These are phyloP conservation scores for Obba rivulosa DNA, from an alignment of 768 basidiomycete species.

Conservation along the genomic window DNA sequence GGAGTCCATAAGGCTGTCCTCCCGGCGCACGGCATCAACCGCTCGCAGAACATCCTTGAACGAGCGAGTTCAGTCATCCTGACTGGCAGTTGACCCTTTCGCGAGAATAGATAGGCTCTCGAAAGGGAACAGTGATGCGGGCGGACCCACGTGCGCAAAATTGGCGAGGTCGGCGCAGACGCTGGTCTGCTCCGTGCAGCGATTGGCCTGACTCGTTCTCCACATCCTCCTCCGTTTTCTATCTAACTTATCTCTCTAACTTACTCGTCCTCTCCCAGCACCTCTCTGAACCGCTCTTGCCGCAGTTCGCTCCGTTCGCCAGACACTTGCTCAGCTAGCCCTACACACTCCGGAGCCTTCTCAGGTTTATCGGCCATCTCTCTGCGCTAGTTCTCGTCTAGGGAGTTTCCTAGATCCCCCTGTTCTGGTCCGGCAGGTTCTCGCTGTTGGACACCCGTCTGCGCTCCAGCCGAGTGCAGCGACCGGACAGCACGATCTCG, in stretches of 20 bases:
- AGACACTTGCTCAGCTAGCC: too few relatives aligned
- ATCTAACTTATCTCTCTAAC: background rate
- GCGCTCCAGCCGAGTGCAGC: background rate
- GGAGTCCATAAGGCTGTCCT: too few relatives aligned
- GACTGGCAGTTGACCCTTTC: too few relatives aligned
- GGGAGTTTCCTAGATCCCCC: background rate
- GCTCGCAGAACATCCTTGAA: too few relatives aligned
- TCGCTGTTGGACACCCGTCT: background rate
- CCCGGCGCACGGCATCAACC: too few relatives aligned
- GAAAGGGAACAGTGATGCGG: too few relatives aligned
- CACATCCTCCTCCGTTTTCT: background rate
- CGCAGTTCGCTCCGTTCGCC: too few relatives aligned
- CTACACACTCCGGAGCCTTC: too few relatives aligned
- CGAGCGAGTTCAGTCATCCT: too few relatives aligned
- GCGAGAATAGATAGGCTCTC: too few relatives aligned
- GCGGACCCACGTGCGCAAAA: background rate
- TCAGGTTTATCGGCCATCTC: background rate
- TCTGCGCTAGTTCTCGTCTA: background rate
- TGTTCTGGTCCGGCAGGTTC: too few relatives aligned
- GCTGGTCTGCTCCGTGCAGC: background rate
- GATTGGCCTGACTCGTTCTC: background rate
- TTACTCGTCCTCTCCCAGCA: background rate
- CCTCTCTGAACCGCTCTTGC: too few relatives aligned
- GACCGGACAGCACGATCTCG: constrained; percentile 7
- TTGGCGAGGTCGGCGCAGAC: background rate